Conservation (phyloP, 2,329 filamentous ascomycete species). For the Fusarium acutatum region DNA sequence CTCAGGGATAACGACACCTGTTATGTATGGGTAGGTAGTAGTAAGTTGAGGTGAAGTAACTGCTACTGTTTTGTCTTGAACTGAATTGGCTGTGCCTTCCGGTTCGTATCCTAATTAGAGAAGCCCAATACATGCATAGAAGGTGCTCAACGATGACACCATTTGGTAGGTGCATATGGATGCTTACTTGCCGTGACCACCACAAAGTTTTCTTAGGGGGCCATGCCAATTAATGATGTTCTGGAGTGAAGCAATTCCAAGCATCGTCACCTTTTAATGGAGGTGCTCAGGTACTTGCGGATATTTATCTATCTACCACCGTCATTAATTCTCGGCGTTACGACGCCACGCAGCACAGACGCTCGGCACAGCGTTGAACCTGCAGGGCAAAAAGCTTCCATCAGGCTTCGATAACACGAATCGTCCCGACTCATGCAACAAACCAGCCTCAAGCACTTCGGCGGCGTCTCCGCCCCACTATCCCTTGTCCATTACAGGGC, state of each 20-base stretch:
- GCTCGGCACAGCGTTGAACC: constrained; percentile 26
- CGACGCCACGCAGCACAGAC: constrained; percentile 25
- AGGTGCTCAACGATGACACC: neutral
- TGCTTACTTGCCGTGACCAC: neutral
- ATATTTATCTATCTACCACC: neutral
- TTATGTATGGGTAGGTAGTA: neutral
- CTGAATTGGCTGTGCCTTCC: neutral
- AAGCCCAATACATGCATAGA: neutral
- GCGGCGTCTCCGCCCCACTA: constrained; percentile 39
- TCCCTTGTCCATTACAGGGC: constrained; percentile 7
- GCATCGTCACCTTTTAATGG: neutral
- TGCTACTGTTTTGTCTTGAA: neutral
- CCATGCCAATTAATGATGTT: neutral
- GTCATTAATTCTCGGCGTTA: constrained; percentile 31
- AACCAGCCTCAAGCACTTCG: constrained; percentile 30
- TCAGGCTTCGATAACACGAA: constrained; percentile 43
- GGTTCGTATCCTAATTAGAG: neutral
- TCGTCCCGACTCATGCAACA: constrained; percentile 34
- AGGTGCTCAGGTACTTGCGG: neutral
- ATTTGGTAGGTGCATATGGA: neutral
- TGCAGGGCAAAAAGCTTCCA: constrained; percentile 41
- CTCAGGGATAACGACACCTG: neutral
- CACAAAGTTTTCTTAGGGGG: neutral
- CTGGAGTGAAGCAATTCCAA: constrained; percentile 4
- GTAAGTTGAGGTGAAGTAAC: neutral